Evolutionary conservation across 73 alveolate genomes (phyloP).

Genomic region (Paraurostyla sp.): DNA sequence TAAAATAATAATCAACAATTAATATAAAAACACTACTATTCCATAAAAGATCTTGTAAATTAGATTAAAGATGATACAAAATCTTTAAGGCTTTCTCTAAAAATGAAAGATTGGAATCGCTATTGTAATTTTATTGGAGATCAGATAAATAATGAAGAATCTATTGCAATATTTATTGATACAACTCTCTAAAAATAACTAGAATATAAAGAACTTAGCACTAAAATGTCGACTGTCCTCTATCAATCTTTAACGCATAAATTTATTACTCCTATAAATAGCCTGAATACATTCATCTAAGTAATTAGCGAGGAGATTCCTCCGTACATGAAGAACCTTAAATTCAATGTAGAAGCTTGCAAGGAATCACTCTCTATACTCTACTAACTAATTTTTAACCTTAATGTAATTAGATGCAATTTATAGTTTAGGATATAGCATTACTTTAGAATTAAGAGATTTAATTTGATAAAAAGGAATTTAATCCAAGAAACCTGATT

Average conservation of each 20-base stretch:
- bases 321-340: neutral
- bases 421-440: neutral
- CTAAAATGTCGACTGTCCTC: neutral
- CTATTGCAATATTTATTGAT: slow-evolving; percentile 33
- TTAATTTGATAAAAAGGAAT: neutral
- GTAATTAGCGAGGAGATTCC: neutral
- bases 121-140: neutral
- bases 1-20: neutral
- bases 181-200: neutral
- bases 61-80: neutral
- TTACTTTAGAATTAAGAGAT: neutral
- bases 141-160: neutral
- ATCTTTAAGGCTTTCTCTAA: neutral
- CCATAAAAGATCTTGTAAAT: neutral
- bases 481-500: neutral
- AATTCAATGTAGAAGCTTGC: neutral
- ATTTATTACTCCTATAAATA: slow-evolving; percentile 47
- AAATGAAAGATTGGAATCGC: slow-evolving; percentile 33
- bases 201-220: neutral
- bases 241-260: slow-evolving; percentile 42
- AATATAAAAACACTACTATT: neutral
- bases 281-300: neutral
- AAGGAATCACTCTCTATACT: slow-evolving; percentile 21
- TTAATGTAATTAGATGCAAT: neutral
- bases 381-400: neutral